Percentiles rank a stretch among this genome's conserved stretches.
Evolutionary conservation across 257 asterid genomes (phyloP).

Genomic region (Primulina tabacum): DNA sequence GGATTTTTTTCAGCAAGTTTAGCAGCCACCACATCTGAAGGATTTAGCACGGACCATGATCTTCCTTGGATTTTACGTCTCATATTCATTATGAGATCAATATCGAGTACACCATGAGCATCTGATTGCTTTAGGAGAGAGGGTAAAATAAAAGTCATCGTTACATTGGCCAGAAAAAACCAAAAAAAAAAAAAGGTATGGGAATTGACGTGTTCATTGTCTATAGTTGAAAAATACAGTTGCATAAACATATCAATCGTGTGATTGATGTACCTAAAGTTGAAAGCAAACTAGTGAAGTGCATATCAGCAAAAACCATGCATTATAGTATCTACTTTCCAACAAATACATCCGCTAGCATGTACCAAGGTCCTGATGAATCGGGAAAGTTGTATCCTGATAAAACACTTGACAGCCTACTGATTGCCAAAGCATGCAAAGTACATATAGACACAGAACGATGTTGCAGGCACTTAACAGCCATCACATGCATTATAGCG

Average conservation of each 20-base stretch:
- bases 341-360: not conserved
- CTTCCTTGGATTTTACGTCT: conserved; percentile 58
- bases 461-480: conserved; percentile 12
- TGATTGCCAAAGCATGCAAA: not conserved
- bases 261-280: not conserved
- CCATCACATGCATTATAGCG: conserved; percentile 12
- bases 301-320: not conserved
- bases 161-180: conserved; percentile 8
- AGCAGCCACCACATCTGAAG: conserved; percentile 67
- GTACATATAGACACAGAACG: not conserved
- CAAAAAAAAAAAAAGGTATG: conserved; percentile 1
- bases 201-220: not conserved
- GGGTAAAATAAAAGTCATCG: conserved; percentile 11
- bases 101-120: conserved; percentile 42
- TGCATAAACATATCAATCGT: not conserved
- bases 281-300: not conserved
- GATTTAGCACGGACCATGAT: conserved; percentile 74
- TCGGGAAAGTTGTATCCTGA: conserved; percentile 10
- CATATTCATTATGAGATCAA: conserved; percentile 56
- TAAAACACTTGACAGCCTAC: conserved; percentile 1
- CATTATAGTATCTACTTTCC: not conserved
- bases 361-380: conserved; percentile 12
- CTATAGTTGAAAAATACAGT: not conserved
- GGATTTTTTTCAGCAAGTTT: conserved; percentile 56
- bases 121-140: conserved; percentile 47